Conservation (phyloP, 1,139 yeast species). For the Hanseniaspora gamundiae region DNA sequence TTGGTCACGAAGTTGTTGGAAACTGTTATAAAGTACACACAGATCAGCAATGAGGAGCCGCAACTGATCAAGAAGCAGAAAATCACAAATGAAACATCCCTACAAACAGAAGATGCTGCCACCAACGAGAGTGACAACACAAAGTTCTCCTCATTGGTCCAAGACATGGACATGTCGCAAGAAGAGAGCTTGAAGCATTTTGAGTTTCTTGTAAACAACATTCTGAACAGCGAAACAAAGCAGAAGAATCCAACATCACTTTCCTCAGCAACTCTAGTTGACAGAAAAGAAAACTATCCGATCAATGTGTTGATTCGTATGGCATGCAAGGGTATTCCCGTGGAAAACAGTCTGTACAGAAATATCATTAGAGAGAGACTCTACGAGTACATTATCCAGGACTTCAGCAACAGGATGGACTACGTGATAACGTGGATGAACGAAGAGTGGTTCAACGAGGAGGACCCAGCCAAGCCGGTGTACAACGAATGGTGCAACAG, state of each 20-base stretch:
- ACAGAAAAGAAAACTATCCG: constrained; percentile 24
- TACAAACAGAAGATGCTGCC: neutral
- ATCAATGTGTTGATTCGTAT: constrained; percentile 30
- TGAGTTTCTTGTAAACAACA: constrained; percentile 16
- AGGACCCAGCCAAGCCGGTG: constrained; percentile 28
- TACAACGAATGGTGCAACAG: constrained; percentile 61
- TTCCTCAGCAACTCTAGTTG: neutral
- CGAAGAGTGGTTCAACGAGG: constrained; percentile 72
- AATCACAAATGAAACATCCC: neutral
- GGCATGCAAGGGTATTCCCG: neutral
- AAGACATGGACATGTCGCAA: constrained; percentile 14
- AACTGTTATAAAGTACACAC: constrained; percentile 8
- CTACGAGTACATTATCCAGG: constrained; percentile 60
- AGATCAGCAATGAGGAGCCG: constrained; percentile 18
- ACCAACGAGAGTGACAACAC: neutral
- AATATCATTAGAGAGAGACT: constrained; percentile 48
- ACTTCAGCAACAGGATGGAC: constrained; percentile 62
- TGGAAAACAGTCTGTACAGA: neutral
- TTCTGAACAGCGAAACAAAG: constrained; percentile 3
- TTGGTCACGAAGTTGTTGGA: constrained; percentile 3
- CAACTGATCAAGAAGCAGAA: constrained; percentile 16
- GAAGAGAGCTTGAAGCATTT: constrained; percentile 18
- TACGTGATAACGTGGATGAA: constrained; percentile 86
- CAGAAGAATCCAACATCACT: neutral
- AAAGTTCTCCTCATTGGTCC: constrained; percentile 8